Conservation (phyloP, 2,329 filamentous ascomycete genomes). For the Metarhizium anisopliae region DNA sequence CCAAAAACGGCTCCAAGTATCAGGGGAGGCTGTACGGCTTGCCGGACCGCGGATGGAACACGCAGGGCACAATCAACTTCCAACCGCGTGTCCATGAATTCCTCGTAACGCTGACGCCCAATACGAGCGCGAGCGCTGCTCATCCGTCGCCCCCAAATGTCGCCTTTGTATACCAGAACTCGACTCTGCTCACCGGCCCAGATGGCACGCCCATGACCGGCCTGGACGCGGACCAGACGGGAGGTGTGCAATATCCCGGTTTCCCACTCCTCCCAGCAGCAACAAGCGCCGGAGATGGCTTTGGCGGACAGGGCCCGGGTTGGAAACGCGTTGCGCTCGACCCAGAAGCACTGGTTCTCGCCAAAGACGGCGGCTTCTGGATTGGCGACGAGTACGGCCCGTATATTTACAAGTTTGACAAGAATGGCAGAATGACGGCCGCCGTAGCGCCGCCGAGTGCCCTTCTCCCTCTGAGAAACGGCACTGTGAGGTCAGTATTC, state of each 20-base stretch:
- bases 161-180: slow-evolving; percentile 52
- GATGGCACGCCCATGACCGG: slow-evolving; percentile 54
- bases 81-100: slow-evolving; percentile 63
- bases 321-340: slow-evolving; percentile 54
- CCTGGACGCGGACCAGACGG: slow-evolving; percentile 49
- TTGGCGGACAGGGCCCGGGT: slow-evolving; percentile 50
- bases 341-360: slow-evolving; percentile 56
- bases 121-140: slow-evolving; percentile 37
- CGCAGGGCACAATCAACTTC: slow-evolving; percentile 59
- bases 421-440: slow-evolving; percentile 46
- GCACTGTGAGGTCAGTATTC: slow-evolving; percentile 22
- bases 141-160: slow-evolving; percentile 52
- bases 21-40: slow-evolving; percentile 53
- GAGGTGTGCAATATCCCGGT: slow-evolving; percentile 42
- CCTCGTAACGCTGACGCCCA: slow-evolving; percentile 46
- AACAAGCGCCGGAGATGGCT: slow-evolving; percentile 59
- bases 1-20: slow-evolving; percentile 43
- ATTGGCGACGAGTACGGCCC: slow-evolving; percentile 63
- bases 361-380: slow-evolving; percentile 54
- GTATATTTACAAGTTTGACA: slow-evolving; percentile 58
- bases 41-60: slow-evolving; percentile 68
- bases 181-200: slow-evolving; percentile 55
- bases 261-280: slow-evolving; percentile 55
- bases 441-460: slow-evolving; percentile 59
- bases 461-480: slow-evolving; percentile 55